A percentile compares a stretch with the other conserved stretches of the same genome.
Conservation (phyloP, 768 basidiomycete genomes). For the Saitozyma podzolica region DNA sequence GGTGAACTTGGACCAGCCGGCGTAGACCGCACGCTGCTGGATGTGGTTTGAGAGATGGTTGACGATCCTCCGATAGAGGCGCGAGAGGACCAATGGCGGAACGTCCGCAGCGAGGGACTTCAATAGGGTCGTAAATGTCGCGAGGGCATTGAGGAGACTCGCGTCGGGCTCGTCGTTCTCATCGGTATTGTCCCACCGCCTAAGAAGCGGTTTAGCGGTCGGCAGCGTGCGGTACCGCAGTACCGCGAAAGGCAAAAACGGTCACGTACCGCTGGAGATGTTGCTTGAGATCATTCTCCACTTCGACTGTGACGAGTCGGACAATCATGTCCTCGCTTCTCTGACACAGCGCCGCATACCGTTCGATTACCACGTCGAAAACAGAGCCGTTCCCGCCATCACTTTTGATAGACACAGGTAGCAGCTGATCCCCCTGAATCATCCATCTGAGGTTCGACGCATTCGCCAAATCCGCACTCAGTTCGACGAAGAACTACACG, state of each 20-base stretch:
- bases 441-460: constrained; percentile 18
- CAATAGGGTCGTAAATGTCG: constrained; percentile 78
- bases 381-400: constrained; percentile 57
- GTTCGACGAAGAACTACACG: constrained; percentile 83
- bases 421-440: constrained; percentile 22
- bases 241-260: constrained; percentile 34
- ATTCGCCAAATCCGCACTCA: constrained; percentile 59
- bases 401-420: constrained; percentile 11
- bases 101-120: constrained; percentile 66
- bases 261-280: constrained; percentile 65
- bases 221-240: background rate
- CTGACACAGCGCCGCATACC: constrained; percentile 63
- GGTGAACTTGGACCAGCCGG: constrained; percentile 65
- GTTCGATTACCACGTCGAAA: constrained; percentile 72
- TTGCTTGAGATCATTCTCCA: constrained; percentile 69
- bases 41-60: constrained; percentile 73
- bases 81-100: constrained; percentile 61
- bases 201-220: constrained; percentile 8
- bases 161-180: constrained; percentile 56
- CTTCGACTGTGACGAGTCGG: constrained; percentile 76
- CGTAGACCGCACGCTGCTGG: constrained; percentile 78
- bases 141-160: constrained; percentile 71
- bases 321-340: constrained; percentile 88
- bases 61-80: constrained; percentile 73
- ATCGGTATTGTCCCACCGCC: constrained; percentile 49